Evolutionary conservation across 805 yeast genomes (phyloP), one percentile per base, ranked within the genome.

Genomic region (Yueomyces sp.): DNA sequence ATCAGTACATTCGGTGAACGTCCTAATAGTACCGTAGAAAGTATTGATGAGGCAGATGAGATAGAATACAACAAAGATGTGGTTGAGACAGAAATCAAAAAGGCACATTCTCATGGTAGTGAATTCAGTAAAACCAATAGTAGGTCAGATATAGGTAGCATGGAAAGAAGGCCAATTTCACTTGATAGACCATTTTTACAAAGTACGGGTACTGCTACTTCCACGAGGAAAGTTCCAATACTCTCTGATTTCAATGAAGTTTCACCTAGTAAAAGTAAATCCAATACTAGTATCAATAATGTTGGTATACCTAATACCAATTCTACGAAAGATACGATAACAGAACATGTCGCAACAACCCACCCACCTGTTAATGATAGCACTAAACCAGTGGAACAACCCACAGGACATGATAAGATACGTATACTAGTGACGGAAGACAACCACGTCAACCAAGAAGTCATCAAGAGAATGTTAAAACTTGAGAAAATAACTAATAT

Each of bases 361-460:
- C 19, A 19, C 19, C 33, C 33, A 30, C 29, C 26, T 51, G 53
- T 40, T 29, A 30, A 43, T 26, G 12, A 30, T n/a, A 31, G 32
- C 42, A 45, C 19, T 19, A 28, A 19, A 28, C 51, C 50, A 70
- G 26, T 2, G 12, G 34, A 31, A 8, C 11, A 31, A 11, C 11
- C 7, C 11, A 11, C 7, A 11, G 34, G 11, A 11, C 11, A 31
- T 31, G 34, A 31, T 8, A 11, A 11, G 7, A 11, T 48, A 30
- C 52, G 70, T 41, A 77, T 92, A 26, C 67, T 92, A 40, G 90
- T 92, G 12, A 97, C 96, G 0, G 98, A 92, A 57, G 98, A 92
- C 55, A 92, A 92, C 56, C 67, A 73, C 50, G 96, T 92, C 7
- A 92, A 92, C 58, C 97, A 90, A 60, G 95, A 88, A 63, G 96